Percentiles rank a stretch among this genome's conserved stretches.
phyloP scores from a whole-genome alignment of 495 filamentous ascomycete species.

The Hypoxylon rickii region DNA sequence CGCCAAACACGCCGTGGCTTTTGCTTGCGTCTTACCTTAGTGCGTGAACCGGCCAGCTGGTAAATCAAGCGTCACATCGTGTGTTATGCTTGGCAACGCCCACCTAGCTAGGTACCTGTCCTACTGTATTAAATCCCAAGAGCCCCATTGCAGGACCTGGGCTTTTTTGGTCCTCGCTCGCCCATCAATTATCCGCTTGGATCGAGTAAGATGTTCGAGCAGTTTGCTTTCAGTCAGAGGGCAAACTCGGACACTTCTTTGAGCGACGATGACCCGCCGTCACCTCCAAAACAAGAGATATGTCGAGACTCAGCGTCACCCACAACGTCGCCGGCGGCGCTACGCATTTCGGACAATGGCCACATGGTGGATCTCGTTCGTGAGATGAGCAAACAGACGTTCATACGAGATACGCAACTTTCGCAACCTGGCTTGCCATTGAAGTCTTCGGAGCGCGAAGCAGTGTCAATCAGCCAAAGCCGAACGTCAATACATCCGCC shows the following conservation, averaged over 20 bases:
- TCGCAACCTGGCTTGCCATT: background rate
- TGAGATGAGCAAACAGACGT: slow-evolving; percentile 44
- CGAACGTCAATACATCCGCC: slow-evolving; percentile 8
- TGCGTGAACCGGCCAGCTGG: slow-evolving; percentile 26
- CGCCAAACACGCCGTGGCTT: slow-evolving; percentile 27
- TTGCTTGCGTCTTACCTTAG: slow-evolving; percentile 31
- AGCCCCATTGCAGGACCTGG: slow-evolving; percentile 17
- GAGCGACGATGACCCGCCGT: slow-evolving; percentile 23
- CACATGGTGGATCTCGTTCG: slow-evolving; percentile 39
- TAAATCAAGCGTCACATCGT: slow-evolving; percentile 29
- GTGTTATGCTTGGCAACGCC: slow-evolving; percentile 8
- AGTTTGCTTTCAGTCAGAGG: slow-evolving; percentile 18
- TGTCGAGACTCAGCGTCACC: slow-evolving; percentile 1
- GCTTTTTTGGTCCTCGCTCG: background rate
- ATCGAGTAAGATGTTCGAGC: slow-evolving; percentile 15
- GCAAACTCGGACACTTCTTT: slow-evolving; percentile 10
- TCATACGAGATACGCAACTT: slow-evolving; percentile 24
- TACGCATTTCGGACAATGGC: slow-evolving; percentile 6
- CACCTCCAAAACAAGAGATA: slow-evolving; percentile 8
- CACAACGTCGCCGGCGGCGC: background rate
- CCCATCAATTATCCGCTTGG: background rate
- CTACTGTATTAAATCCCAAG: slow-evolving; percentile 25
- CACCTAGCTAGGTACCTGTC: background rate
- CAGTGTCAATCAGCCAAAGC: slow-evolving; percentile 7
- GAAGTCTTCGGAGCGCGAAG: background rate